phyloP scores from a whole-genome alignment of 1,284 basidiomycete genomes.

The Heterobasidion parviporum region DNA sequence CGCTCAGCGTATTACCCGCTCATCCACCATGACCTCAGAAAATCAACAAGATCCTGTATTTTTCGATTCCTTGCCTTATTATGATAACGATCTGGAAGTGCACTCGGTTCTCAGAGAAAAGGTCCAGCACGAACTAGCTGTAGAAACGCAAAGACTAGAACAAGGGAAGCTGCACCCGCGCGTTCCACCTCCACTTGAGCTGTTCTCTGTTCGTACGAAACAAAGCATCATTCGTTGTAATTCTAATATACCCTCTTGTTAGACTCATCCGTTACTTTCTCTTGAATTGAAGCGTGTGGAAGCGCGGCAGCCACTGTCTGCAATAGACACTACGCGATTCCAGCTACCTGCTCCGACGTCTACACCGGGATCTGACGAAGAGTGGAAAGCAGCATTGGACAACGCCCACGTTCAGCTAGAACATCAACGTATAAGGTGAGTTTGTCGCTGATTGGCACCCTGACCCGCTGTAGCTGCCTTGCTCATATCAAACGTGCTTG shows the following conservation, averaged over 20 bases:
- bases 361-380: slow-evolving; percentile 61
- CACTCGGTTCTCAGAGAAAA: slow-evolving; percentile 63
- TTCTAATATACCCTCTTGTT: slow-evolving; percentile 17
- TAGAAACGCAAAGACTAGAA: slow-evolving; percentile 48
- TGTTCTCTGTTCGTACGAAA: slow-evolving; percentile 55
- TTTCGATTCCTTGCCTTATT: slow-evolving; percentile 89
- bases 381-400: slow-evolving; percentile 72
- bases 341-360: slow-evolving; percentile 66
- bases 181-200: slow-evolving; percentile 59
- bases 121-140: slow-evolving; percentile 66
- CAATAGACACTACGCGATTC: slow-evolving; percentile 77
- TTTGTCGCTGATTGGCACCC: slow-evolving; percentile 6
- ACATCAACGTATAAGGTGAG: slow-evolving; percentile 80
- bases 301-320: slow-evolving; percentile 59
- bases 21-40: slow-evolving; percentile 2
- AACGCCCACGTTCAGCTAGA: slow-evolving; percentile 84
- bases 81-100: slow-evolving; percentile 85
- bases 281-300: slow-evolving; percentile 70
- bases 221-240: slow-evolving; percentile 12
- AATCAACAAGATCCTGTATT: slow-evolving; percentile 10
- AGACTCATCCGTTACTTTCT: slow-evolving; percentile 62
- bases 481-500: background rate
- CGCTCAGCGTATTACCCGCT: slow-evolving; percentile 1
- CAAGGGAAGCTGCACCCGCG: slow-evolving; percentile 51
- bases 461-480: slow-evolving; percentile 1